Percentiles rank a stretch among this genome's conserved stretches.
Evolutionary conservation across 225 moss, liverwort and hornwort genomes (phyloP).

Genomic region (Takakia lepidozioides): DNA sequence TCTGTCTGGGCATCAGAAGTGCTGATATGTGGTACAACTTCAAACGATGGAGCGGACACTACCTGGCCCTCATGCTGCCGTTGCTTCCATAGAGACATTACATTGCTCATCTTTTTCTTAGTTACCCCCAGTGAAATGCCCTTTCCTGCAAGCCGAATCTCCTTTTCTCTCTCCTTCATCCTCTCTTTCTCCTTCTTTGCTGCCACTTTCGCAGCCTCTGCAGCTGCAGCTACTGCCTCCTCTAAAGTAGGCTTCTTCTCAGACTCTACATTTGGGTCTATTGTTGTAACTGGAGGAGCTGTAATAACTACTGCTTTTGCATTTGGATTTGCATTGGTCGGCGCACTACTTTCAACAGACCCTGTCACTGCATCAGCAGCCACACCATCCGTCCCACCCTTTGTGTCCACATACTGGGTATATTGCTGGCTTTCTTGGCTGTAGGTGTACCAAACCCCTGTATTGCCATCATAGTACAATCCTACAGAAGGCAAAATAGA

Average conservation of each 20-base stretch:
- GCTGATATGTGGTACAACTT: conserved; percentile 16
- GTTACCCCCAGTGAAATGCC: conserved; percentile 66
- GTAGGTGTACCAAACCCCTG: conserved; percentile 90
- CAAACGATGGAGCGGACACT: conserved; percentile 33
- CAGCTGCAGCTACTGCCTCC: conserved; percentile 97
- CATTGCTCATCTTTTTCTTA: conserved; percentile 94
- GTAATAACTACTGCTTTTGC: conserved; percentile 83
- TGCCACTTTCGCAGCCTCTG: conserved; percentile 76
- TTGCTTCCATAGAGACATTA: conserved; percentile 97
- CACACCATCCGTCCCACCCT: conserved; percentile 33
- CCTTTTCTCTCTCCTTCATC: conserved; percentile 88
- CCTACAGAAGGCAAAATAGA: conserved; percentile 31
- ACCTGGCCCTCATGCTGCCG: conserved; percentile 71
- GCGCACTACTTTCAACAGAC: conserved; percentile 28
- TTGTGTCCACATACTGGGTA: conserved; percentile 48
- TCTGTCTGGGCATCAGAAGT: conserved; percentile 35
- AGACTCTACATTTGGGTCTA: conserved; percentile 43
- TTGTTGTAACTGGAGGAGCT: conserved; percentile 74
- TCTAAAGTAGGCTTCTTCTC: conserved; percentile 83
- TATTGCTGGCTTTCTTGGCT: conserved; percentile 91
- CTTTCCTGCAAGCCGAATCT: conserved; percentile 70
- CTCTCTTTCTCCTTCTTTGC: conserved; percentile 94
- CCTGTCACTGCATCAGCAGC: conserved; percentile 21
- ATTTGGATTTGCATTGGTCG: conserved; percentile 17
- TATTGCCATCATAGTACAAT: conserved; percentile 92